phyloP scores from a whole-genome alignment of 2,329 filamentous ascomycete species.

The Pestalotiopsis sp. region DNA sequence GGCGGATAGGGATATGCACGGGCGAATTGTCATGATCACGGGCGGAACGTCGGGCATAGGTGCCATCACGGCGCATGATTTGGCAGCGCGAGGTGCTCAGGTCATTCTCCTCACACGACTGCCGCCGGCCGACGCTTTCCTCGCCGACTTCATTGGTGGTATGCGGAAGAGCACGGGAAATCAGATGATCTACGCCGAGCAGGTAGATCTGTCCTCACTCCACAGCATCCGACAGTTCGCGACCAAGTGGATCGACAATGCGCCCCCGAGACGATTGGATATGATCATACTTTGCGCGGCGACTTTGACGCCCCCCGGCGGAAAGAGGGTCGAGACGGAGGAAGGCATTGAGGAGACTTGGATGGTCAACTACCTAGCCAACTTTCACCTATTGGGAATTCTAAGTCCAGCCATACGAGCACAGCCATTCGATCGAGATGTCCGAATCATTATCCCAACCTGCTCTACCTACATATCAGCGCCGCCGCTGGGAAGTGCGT shows the following conservation, averaged over 20 bases:
- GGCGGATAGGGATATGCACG: constrained; percentile 84
- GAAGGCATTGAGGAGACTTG: constrained; percentile 89
- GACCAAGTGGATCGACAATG: constrained; percentile 97
- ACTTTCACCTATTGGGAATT: constrained; percentile 92
- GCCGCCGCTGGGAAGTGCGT: constrained; percentile 61
- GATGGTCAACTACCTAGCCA: constrained; percentile 94
- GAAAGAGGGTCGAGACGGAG: constrained; percentile 59
- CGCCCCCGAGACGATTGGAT: constrained; percentile 84
- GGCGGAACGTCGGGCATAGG: constrained; percentile 95
- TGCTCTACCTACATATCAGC: constrained; percentile 88
- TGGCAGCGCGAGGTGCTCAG: constrained; percentile 85
- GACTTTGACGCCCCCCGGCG: constrained; percentile 70
- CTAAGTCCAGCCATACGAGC: constrained; percentile 86
- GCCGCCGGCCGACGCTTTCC: constrained; percentile 79
- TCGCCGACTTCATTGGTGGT: constrained; percentile 91
- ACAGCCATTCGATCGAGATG: constrained; percentile 91
- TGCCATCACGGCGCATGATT: constrained; percentile 70
- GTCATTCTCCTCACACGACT: constrained; percentile 86
- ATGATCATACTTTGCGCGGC: constrained; percentile 89
- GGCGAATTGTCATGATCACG: constrained; percentile 90
- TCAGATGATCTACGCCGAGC: constrained; percentile 90
- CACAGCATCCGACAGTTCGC: constrained; percentile 91
- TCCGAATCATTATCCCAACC: constrained; percentile 82
- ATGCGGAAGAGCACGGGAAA: constrained; percentile 77
- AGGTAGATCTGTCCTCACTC: constrained; percentile 87